Evolutionary conservation across 1,139 yeast species (phyloP).

Genomic region (Magnusiomyces tetraspermus): DNA sequence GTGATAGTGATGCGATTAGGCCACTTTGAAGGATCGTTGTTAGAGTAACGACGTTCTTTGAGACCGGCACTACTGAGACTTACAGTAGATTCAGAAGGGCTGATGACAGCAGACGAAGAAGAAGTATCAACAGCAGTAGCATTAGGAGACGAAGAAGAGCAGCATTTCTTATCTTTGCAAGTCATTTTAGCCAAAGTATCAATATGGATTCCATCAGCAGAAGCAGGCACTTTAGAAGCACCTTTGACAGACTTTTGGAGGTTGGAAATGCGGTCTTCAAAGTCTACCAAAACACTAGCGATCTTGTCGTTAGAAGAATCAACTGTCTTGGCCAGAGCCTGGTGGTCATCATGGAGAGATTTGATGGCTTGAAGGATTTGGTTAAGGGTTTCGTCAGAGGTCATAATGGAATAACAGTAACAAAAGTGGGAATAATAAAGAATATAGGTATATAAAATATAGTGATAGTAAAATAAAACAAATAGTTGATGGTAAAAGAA

Average conservation of each 20-base stretch:
- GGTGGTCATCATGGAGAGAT: slow-evolving; percentile 14
- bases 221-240: slow-evolving; percentile 7
- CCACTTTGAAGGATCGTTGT: slow-evolving; percentile 17
- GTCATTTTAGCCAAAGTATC: slow-evolving; percentile 2
- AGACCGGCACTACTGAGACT: background rate
- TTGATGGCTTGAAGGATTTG: slow-evolving; percentile 11
- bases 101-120: background rate
- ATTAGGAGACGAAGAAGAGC: background rate
- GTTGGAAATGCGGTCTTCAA: slow-evolving; percentile 10
- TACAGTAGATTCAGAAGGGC: slow-evolving; percentile 1
- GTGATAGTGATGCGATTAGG: slow-evolving; percentile 37
- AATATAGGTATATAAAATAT: background rate
- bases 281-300: slow-evolving; percentile 8
- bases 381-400: slow-evolving; percentile 8
- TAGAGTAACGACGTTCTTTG: slow-evolving; percentile 3
- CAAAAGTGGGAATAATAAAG: background rate
- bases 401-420: background rate
- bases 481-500: too few relatives aligned
- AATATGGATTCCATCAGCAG: slow-evolving; percentile 1
- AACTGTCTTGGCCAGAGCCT: slow-evolving; percentile 14
- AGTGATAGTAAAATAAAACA: background rate
- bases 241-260: slow-evolving; percentile 9
- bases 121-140: too few relatives aligned
- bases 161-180: background rate
- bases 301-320: slow-evolving; percentile 15